phyloP scores from a whole-genome alignment of 176 grass and related monocot species.

The Typha latifolia region DNA sequence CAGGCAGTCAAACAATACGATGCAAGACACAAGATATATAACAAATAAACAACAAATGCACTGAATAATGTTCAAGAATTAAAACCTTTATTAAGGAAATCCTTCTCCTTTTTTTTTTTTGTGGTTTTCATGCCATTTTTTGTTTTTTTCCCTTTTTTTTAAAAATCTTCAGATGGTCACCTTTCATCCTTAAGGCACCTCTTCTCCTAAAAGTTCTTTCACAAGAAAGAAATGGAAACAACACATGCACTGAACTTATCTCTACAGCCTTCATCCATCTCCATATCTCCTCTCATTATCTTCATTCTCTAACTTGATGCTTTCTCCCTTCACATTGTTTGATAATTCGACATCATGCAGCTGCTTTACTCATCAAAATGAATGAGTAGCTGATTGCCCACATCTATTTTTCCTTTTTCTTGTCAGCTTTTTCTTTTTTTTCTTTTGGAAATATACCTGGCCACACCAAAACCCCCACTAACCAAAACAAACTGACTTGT shows the following conservation, averaged over 20 bases:
- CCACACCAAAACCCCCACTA: constrained; percentile 18
- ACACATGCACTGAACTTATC: constrained; percentile 33
- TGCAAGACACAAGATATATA: constrained; percentile 17
- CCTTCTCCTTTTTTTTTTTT: constrained; percentile 16
- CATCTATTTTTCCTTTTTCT: constrained; percentile 1
- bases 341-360: constrained; percentile 20
- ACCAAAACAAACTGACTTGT: constrained; percentile 18
- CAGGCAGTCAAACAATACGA: constrained; percentile 66
- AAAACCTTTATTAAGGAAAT: constrained; percentile 25
- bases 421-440: constrained; percentile 20
- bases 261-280: constrained; percentile 14
- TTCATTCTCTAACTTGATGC: neutral
- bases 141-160: constrained; percentile 8
- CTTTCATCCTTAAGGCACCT: constrained; percentile 18
- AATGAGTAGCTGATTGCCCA: constrained; percentile 10
- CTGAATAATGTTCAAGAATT: constrained; percentile 30
- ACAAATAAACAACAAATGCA: constrained; percentile 3
- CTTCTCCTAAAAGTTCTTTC: constrained; percentile 22
- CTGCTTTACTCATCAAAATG: constrained; percentile 22
- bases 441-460: constrained; percentile 2
- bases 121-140: constrained; percentile 13
- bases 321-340: constrained; percentile 9
- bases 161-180: constrained; percentile 19
- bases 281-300: constrained; percentile 11
- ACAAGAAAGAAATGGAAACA: constrained; percentile 39